phyloP scores from a whole-genome alignment of 805 yeast genomes.

The Candida vaughaniae region DNA sequence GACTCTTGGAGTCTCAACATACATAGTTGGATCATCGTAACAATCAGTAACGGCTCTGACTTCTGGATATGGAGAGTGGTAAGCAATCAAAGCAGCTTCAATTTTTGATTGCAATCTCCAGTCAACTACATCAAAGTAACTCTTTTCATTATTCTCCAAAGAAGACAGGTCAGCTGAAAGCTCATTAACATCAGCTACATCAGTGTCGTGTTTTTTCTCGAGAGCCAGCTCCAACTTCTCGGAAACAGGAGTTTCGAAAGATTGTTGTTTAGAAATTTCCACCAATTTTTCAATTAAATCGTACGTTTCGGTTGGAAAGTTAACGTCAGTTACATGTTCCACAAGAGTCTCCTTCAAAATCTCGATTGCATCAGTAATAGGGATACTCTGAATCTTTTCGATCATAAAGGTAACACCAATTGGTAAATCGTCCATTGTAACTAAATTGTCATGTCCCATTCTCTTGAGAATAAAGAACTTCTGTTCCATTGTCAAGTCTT shows the following conservation, averaged over 20 bases:
- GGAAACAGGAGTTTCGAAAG: background rate
- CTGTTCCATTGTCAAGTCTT: constrained; percentile 22
- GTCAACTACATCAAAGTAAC: constrained; percentile 17
- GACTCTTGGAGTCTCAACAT: constrained; percentile 54
- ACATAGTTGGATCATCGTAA: constrained; percentile 48
- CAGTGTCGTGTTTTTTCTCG: constrained; percentile 8
- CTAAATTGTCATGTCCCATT: constrained; percentile 24
- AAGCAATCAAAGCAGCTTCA: constrained; percentile 43
- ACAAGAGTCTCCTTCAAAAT: constrained; percentile 28
- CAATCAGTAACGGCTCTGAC: constrained; percentile 66
- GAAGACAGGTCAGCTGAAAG: constrained; percentile 4
- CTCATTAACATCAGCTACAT: constrained; percentile 4
- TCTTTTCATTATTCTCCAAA: constrained; percentile 30
- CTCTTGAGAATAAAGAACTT: constrained; percentile 28
- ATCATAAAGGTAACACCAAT: constrained; percentile 27
- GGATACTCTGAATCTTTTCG: constrained; percentile 25
- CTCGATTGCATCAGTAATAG: constrained; percentile 21
- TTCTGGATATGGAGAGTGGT: constrained; percentile 62
- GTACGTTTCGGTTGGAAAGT: constrained; percentile 29
- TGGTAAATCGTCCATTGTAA: constrained; percentile 31
- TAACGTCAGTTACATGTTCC: constrained; percentile 32
- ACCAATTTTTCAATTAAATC: constrained; percentile 22
- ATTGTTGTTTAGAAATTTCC: constrained; percentile 4
- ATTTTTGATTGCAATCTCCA: constrained; percentile 36
- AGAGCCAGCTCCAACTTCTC: constrained; percentile 1